These are phyloP conservation scores for Vanrija humicola DNA, from an alignment of 1,284 basidiomycete species.

Conservation along the genomic window DNA sequence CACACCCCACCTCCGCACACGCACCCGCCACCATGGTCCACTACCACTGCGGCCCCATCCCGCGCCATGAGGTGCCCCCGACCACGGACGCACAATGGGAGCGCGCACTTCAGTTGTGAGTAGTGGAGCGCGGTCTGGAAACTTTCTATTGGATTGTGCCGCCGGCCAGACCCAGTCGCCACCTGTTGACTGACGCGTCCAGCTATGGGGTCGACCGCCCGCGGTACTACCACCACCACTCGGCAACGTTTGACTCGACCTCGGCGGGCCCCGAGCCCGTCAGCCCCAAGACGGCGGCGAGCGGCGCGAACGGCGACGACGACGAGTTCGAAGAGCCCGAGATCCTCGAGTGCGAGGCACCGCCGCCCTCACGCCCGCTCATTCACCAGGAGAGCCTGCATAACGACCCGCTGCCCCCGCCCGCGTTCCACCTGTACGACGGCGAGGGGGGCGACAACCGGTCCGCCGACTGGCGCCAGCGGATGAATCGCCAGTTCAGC, in stretches of 20 bases:
- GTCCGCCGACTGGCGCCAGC: not conserved
- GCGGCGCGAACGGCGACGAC: not conserved
- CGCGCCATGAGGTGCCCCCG: slow-evolving; percentile 11
- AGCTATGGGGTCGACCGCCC: slow-evolving; percentile 9
- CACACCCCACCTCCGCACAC: not conserved
- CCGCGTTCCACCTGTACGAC: too few relatives aligned
- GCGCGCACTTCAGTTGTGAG: slow-evolving; percentile 17
- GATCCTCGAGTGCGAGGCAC: not conserved
- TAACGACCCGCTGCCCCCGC: too few relatives aligned
- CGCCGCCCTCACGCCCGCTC: not conserved
- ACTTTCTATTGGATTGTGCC: too few relatives aligned
- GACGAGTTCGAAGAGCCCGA: not conserved
- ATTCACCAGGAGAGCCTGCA: slow-evolving; percentile 5
- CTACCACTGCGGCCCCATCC: not conserved
- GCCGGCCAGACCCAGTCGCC: not conserved
- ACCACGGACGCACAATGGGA: slow-evolving; percentile 22
- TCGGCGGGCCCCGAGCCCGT: too few relatives aligned
- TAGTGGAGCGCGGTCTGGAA: not conserved
- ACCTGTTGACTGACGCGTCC: not conserved
- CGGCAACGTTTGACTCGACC: too few relatives aligned
- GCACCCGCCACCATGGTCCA: not conserved
- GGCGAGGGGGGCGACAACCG: not conserved
- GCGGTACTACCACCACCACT: not conserved
- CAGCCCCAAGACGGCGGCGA: not conserved
- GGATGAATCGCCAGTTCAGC: not conserved